These are phyloP conservation scores for Barbatosphaeria neglecta DNA, from an alignment of 495 filamentous ascomycete genomes.

Conservation along the genomic window DNA sequence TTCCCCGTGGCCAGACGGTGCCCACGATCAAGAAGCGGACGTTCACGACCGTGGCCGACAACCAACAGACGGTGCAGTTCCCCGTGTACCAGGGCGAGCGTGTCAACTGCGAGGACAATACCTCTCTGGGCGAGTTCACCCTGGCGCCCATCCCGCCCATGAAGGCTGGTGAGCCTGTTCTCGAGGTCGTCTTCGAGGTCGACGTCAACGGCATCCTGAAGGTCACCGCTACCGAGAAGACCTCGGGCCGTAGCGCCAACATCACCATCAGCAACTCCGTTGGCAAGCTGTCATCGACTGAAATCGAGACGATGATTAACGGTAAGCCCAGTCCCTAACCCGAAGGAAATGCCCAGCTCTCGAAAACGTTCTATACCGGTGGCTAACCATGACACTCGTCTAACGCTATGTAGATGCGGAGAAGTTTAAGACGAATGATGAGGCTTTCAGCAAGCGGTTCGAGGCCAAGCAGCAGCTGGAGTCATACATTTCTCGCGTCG, in stretches of 20 bases:
- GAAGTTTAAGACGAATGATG: conserved; percentile 97
- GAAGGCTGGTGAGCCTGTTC: conserved; percentile 94
- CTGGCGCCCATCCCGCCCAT: conserved; percentile 94
- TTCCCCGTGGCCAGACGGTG: conserved; percentile 81
- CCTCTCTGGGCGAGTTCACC: conserved; percentile 96
- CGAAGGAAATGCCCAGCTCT: too few relatives aligned
- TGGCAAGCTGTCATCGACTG: conserved; percentile 86
- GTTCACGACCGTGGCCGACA: conserved; percentile 95
- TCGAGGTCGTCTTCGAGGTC: conserved; percentile 98
- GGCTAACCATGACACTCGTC: conserved; percentile 14
- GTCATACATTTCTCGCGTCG: conserved; percentile 96
- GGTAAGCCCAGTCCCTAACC: conserved; percentile 53
- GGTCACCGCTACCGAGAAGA: conserved; percentile 99
- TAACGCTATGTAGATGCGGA: conserved; percentile 78
- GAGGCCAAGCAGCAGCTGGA: conserved; percentile 98
- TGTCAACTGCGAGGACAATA: conserved; percentile 99
- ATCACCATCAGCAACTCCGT: conserved; percentile 99
- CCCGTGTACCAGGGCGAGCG: conserved; percentile 98
- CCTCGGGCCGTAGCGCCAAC: conserved; percentile 93
- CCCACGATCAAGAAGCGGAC: conserved; percentile 89
- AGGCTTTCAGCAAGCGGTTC: conserved; percentile 98
- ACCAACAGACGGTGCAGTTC: conserved; percentile 95
- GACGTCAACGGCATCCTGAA: conserved; percentile 99
- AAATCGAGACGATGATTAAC: conserved; percentile 96
- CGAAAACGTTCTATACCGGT: not conserved